These are phyloP conservation scores for Fraxinus ornus DNA, from an alignment of 305 asterid species.

Conservation along the genomic window DNA sequence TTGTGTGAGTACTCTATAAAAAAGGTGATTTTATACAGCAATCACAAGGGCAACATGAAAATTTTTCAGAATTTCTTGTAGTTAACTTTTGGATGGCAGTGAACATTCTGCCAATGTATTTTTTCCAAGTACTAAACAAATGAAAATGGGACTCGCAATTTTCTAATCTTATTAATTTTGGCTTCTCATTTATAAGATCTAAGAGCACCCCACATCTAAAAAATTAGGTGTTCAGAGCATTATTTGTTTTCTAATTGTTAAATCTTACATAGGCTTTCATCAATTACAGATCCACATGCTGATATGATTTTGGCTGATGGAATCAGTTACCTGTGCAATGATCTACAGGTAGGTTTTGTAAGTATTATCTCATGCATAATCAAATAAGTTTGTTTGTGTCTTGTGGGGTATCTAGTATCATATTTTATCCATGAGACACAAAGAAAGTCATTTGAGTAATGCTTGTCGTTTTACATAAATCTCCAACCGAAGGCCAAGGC, in stretches of 20 bases:
- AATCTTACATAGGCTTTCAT: conserved; percentile 25
- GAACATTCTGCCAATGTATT: conserved; percentile 1
- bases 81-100: neutral
- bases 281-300: conserved; percentile 67
- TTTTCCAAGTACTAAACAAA: conserved; percentile 4
- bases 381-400: conserved; percentile 6
- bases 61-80: neutral
- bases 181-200: neutral
- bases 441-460: neutral
- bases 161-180: neutral
- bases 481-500: neutral
- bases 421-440: neutral
- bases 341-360: conserved; percentile 69
- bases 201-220: neutral
- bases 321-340: conserved; percentile 77
- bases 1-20: neutral
- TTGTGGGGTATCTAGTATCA: conserved; percentile 4
- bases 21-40: neutral
- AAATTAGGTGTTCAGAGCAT: neutral
- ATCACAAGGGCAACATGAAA: neutral
- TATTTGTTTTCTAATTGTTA: conserved; percentile 19
- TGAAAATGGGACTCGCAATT: neutral
- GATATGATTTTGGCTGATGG: conserved; percentile 98
- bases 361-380: neutral
- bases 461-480: neutral